Conservation (phyloP, 495 filamentous ascomycete species). For the Viridothelium virens region DNA sequence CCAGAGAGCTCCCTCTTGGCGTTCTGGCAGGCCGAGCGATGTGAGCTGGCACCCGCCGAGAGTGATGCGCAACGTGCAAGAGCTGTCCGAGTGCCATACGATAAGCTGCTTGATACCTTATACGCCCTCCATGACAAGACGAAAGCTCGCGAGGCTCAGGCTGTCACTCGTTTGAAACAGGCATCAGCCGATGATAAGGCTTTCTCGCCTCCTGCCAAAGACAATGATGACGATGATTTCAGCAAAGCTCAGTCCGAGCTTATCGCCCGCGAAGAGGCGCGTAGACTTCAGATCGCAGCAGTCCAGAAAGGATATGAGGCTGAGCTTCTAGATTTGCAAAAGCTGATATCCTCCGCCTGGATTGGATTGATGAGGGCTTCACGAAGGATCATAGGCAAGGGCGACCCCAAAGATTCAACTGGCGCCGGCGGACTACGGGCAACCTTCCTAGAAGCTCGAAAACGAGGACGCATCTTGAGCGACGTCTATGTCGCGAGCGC, state of each 20-base stretch:
- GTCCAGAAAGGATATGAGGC: constrained; percentile 61
- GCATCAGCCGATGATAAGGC: constrained; percentile 29
- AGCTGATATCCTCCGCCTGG: constrained; percentile 83
- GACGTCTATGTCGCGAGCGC: constrained; percentile 91
- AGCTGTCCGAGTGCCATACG: constrained; percentile 71
- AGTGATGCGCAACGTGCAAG: constrained; percentile 49
- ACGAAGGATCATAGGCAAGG: constrained; percentile 90
- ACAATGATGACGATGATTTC: constrained; percentile 51
- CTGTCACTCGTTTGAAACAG: constrained; percentile 66
- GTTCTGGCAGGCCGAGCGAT: constrained; percentile 76
- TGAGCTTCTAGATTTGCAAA: constrained; percentile 64
- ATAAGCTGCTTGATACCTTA: constrained; percentile 72
- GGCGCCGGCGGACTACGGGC: constrained; percentile 59
- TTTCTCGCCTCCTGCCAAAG: constrained; percentile 44
- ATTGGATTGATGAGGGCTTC: constrained; percentile 89
- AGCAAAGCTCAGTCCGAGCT: constrained; percentile 45
- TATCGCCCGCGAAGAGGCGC: constrained; percentile 27
- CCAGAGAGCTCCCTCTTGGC: constrained; percentile 86
- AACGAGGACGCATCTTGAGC: constrained; percentile 74
- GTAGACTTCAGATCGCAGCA: constrained; percentile 52
- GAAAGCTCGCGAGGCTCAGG: constrained; percentile 62
- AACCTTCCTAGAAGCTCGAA: constrained; percentile 79
- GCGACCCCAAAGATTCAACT: constrained; percentile 54
- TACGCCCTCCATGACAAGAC: constrained; percentile 70
- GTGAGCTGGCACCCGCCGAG: constrained; percentile 10